Evolutionary conservation across 352 stramenopile species (phyloP), one percentile per base, ranked within the genome.

Genomic region (Phytophthora kernoviae): DNA sequence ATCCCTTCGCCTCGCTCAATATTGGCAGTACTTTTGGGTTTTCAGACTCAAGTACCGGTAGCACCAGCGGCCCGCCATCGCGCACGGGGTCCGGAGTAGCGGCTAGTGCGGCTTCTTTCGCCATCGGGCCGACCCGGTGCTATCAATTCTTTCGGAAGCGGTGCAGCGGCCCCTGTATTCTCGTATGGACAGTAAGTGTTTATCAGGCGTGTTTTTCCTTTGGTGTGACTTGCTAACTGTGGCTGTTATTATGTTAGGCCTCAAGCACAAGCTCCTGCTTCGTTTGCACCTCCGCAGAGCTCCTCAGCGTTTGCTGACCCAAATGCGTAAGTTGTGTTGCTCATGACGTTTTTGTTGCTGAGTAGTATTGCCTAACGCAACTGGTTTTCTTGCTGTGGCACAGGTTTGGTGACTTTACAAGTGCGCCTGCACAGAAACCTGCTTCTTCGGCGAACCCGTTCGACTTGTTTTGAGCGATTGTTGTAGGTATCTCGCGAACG

Each of bases 1-100:
- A 94, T 52, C 85, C 81, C 14, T 94, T 94, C 47, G 80, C 85
- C 6, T 78, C 85, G 4, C 72, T 94, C 1, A 87, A 76, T 47
- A 72, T 92, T 14, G 73, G 75, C 22, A 77, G 59, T 54, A 45
- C 30, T 12, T 70, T 90, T 15, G 80, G 79, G 34, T 68, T 88
- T 26, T 65, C 65, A 24, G 72, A 62, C 26, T 62, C 52, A 12
- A 63, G 34, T 32, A 57, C 54, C 20, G 55, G 54, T 39, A 62
- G 57, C 48, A 30, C 66, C 15, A 59, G 36, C 36, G 36, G 22
- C 21, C 21, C 24, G 21, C 43, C 46, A 18, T 42, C 59, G 22
- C 54, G 58, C 10, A 70, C 63, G 52, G 40, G 53, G 32, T 70
- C 63, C 20, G 63, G 63, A 44, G 69, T 57, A 42, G 21, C 48